Percentiles rank a stretch among this genome's conserved stretches.
Evolutionary conservation across 768 basidiomycete species (phyloP).

Genomic region (Suillus subaureus): DNA sequence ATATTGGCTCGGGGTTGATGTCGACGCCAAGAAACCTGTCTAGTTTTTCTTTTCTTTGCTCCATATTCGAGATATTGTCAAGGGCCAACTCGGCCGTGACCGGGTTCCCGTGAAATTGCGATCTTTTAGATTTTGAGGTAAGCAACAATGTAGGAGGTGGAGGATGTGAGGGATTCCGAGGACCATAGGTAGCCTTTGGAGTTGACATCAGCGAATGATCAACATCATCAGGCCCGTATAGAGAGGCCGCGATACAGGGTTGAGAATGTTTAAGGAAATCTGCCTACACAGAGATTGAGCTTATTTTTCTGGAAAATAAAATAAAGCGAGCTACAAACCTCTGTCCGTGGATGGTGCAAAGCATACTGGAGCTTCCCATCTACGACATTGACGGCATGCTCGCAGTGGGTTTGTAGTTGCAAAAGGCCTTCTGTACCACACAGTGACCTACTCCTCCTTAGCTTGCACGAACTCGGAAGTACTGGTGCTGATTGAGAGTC

Average conservation of each 20-base stretch:
- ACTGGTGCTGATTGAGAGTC: conserved; percentile 4
- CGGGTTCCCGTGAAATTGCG: not conserved
- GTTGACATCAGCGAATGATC: not conserved
- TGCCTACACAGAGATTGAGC: conserved; percentile 1
- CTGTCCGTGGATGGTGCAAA: not conserved
- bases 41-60: not conserved
- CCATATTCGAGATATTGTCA: not conserved
- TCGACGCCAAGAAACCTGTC: not conserved
- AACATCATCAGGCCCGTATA: not conserved
- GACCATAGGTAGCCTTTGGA: not conserved
- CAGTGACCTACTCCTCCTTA: conserved; percentile 35
- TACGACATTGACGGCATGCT: too few relatives aligned
- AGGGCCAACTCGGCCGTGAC: not conserved
- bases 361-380: not conserved
- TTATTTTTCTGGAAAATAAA: not conserved
- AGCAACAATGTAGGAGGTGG: not conserved
- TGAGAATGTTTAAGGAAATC: not conserved
- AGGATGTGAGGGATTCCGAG: not conserved
- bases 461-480: not conserved
- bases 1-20: conserved; percentile 3
- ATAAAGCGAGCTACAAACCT: not conserved
- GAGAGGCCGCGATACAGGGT: not conserved
- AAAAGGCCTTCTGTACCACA: conserved; percentile 11
- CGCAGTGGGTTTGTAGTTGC: not conserved
- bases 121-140: not conserved